phyloP scores from a whole-genome alignment of 345 rosid species.

The Leavenworthia alabamica region DNA sequence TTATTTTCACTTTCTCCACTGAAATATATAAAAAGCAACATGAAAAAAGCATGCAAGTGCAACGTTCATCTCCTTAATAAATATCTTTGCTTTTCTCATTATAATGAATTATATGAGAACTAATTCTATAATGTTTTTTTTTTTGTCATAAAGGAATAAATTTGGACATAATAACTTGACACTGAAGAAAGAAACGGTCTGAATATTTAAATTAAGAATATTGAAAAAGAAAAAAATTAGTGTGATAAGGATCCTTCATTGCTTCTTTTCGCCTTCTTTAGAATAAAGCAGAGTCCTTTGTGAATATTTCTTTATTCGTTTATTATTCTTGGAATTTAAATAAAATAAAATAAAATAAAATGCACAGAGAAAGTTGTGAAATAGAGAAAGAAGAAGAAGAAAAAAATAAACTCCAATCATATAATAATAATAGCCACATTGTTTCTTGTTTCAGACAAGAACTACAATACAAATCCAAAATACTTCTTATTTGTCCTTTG shows the following conservation, averaged over 20 bases:
- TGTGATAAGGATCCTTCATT: constrained; percentile 14
- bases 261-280: constrained; percentile 27
- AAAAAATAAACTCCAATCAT: constrained; percentile 20
- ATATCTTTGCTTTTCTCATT: not conserved
- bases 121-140: constrained; percentile 23
- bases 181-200: constrained; percentile 30
- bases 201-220: not conserved
- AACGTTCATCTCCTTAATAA: constrained; percentile 24
- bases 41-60: constrained; percentile 29
- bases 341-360: not conserved
- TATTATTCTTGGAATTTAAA: not conserved
- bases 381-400: constrained; percentile 16
- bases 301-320: constrained; percentile 26
- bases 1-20: constrained; percentile 27
- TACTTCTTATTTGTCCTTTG: constrained; percentile 24
- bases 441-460: constrained; percentile 24
- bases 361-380: not conserved
- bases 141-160: constrained; percentile 8
- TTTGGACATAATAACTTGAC: constrained; percentile 28
- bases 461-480: constrained; percentile 16
- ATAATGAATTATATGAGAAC: constrained; percentile 16
- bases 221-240: not conserved
- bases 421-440: constrained; percentile 18
- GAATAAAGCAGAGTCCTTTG: constrained; percentile 32
- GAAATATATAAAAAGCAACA: constrained; percentile 28